Base-by-base conservation (phyloP, 139 green algal species). In the Spirogloea muscicola region DNA sequence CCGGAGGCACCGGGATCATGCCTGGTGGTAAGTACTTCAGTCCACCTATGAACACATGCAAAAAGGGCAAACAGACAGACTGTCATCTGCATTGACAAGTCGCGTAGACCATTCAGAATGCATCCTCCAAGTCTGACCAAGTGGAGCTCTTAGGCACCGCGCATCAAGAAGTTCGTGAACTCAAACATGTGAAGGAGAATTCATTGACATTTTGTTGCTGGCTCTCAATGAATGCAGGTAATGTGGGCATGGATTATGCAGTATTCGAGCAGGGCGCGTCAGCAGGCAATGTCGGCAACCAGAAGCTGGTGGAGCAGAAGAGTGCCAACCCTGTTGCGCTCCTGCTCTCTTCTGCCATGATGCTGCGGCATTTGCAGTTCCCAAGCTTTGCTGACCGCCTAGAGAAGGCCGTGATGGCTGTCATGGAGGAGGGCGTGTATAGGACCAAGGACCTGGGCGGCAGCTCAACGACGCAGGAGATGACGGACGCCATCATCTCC, bases 381-480 rank as follows among this genome's bases (percentile, higher is more conserved):
- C 70, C 74, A 27, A 60, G 48, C 9, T 84, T 84, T 61, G 64
- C 79, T 31, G 76, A 84, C 37, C 77, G 73, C 46, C 55, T 88
- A 13, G 84, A 88, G 51, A 44, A 59, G 25, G 84, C 82, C 0
- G 75, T 88, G n/a, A 40, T 85, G 2, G 48, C 68, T 3, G 81
- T 86, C 10, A 77, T 83, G 61, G 10, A 36, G 0, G 58, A 76
- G 0, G 75, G 72, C 3, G 40, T 61, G 0, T 39, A 71, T 4
- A 61, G 85, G 27, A 83, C 77, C 7, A 33, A 27, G n/a, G 77
- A 84, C 31, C 38, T 84, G 29, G 74, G 76, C 33, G 77, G 77
- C 5, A 42, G 18, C 27, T 48, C 74, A 9, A 84, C 77, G 25
- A 84, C 77, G 1, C 49, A 57, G 43, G 63, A 80, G 39, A 72